Conservation (phyloP, 768 basidiomycete species). For the Suillus bovinus region DNA sequence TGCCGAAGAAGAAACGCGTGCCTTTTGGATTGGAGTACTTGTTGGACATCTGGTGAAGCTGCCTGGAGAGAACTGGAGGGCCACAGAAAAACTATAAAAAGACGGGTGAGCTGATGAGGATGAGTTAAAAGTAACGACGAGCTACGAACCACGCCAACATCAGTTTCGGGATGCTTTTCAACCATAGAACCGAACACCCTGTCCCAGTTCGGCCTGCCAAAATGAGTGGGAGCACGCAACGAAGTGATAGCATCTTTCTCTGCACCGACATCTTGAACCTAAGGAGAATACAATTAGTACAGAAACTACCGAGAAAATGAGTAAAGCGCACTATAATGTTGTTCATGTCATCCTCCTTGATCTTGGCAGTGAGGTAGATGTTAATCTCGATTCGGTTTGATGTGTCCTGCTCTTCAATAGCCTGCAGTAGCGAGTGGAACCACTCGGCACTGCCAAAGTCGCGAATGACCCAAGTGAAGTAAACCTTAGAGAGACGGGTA, state of each 20-base stretch:
- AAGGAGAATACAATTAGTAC: neutral
- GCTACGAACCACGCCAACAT: slow-evolving; percentile 74
- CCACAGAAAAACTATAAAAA: slow-evolving; percentile 77
- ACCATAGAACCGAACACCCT: slow-evolving; percentile 70
- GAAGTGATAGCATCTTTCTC: slow-evolving; percentile 91
- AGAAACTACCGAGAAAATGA: slow-evolving; percentile 6
- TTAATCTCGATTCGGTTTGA: slow-evolving; percentile 89
- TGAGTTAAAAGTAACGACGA: neutral
- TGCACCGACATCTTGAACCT: slow-evolving; percentile 89
- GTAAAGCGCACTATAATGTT: slow-evolving; percentile 73
- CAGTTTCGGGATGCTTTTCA: slow-evolving; percentile 84
- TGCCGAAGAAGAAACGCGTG: slow-evolving; percentile 90
- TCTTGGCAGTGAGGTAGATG: slow-evolving; percentile 88
- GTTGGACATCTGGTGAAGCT: slow-evolving; percentile 79
- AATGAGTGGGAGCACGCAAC: slow-evolving; percentile 89
- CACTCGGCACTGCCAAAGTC: slow-evolving; percentile 89
- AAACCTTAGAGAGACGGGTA: slow-evolving; percentile 87
- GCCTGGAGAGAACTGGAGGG: slow-evolving; percentile 65
- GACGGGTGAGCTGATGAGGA: slow-evolving; percentile 35
- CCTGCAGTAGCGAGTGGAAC: slow-evolving; percentile 93
- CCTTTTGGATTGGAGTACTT: slow-evolving; percentile 78
- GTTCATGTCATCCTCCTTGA: slow-evolving; percentile 91
- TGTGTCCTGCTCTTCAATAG: slow-evolving; percentile 91
- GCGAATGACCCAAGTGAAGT: slow-evolving; percentile 95
- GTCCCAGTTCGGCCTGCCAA: slow-evolving; percentile 88